phyloP scores from a whole-genome alignment of 345 rosid species.

The Pugionium cornutum region DNA sequence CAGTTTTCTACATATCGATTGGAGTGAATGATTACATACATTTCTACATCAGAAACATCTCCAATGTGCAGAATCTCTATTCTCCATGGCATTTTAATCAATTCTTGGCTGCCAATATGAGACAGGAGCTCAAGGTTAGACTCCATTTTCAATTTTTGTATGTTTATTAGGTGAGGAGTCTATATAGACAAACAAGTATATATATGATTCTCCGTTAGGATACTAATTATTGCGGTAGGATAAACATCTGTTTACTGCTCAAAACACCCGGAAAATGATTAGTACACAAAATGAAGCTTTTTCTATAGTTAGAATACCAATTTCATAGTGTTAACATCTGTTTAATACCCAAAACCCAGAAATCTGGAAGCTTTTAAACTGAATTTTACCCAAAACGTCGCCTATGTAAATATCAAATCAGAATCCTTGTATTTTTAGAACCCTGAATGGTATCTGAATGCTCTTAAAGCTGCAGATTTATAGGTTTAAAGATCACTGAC shows the following conservation, averaged over 20 bases:
- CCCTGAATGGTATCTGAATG: slow-evolving; percentile 5
- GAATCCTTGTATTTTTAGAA: neutral
- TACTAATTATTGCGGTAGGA: too few species aligned
- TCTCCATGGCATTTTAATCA: slow-evolving; percentile 87
- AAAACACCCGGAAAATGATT: too few species aligned
- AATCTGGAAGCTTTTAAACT: slow-evolving; percentile 9
- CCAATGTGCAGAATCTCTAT: slow-evolving; percentile 68
- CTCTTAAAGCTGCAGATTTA: neutral
- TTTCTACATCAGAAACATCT: slow-evolving; percentile 73
- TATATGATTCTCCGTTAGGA: too few species aligned
- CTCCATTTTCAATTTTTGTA: neutral
- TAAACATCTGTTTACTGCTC: too few species aligned
- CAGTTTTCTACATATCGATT: slow-evolving; percentile 72
- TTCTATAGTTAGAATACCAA: neutral
- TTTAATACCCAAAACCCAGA: neutral
- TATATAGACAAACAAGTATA: neutral
- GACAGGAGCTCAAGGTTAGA: slow-evolving; percentile 70
- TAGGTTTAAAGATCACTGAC: slow-evolving; percentile 4
- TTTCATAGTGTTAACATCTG: neutral
- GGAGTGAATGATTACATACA: slow-evolving; percentile 93
- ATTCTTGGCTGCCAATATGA: slow-evolving; percentile 65
- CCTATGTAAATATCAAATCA: neutral
- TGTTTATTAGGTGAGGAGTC: neutral
- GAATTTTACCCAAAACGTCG: neutral
- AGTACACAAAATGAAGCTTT: too few species aligned